These are phyloP conservation scores for Alectoria sarmentosa DNA, from an alignment of 495 filamentous ascomycete species.

Conservation along the genomic window DNA sequence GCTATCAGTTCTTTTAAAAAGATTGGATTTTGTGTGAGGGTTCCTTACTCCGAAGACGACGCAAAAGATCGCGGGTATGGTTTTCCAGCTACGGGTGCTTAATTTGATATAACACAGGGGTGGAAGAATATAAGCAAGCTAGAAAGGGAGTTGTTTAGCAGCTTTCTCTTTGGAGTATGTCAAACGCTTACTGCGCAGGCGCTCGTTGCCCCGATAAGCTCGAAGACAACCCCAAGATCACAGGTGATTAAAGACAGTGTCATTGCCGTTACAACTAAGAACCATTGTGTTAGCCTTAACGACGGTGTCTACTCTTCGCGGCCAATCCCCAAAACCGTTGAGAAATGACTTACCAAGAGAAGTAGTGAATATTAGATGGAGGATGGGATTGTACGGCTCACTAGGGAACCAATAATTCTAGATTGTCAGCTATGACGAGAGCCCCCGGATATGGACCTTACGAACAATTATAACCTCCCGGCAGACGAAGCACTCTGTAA, in stretches of 20 bases:
- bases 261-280: slow-evolving; percentile 73
- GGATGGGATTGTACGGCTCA: slow-evolving; percentile 71
- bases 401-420: slow-evolving; percentile 77
- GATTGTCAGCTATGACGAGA: not conserved
- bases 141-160: not conserved
- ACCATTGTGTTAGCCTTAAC: not conserved
- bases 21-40: not conserved
- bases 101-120: slow-evolving; percentile 93
- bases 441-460: not conserved
- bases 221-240: slow-evolving; percentile 89
- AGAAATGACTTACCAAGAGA: slow-evolving; percentile 25
- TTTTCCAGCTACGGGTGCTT: slow-evolving; percentile 70
- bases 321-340: not conserved
- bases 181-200: slow-evolving; percentile 54
- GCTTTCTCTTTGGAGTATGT: not conserved
- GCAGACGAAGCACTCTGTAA: slow-evolving; percentile 82
- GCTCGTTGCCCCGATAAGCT: slow-evolving; percentile 89
- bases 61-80: slow-evolving; percentile 58
- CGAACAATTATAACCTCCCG: slow-evolving; percentile 76
- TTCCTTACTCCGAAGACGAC: slow-evolving; percentile 58
- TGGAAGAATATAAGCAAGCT: slow-evolving; percentile 86
- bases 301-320: not conserved
- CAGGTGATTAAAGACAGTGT: slow-evolving; percentile 72
- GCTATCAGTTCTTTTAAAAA: not conserved
- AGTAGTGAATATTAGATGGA: slow-evolving; percentile 80